Percentiles rank a stretch among this genome's conserved stretches.
These are phyloP conservation scores for Monosporozyma aquatica DNA, from an alignment of 805 yeast species.

Conservation along the genomic window DNA sequence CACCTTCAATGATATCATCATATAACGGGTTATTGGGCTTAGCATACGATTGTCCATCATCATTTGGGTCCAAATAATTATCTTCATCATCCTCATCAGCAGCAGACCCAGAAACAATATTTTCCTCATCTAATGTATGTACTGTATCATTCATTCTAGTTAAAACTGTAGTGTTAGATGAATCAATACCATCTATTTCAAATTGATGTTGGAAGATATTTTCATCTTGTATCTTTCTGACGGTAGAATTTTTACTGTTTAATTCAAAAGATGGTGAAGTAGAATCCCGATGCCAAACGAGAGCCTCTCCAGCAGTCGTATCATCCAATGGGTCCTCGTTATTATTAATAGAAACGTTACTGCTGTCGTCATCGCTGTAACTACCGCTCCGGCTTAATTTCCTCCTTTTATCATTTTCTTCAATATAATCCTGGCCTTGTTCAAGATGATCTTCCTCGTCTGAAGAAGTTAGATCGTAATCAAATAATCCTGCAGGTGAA, in stretches of 20 bases:
- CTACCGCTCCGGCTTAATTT: background rate
- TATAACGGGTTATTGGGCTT: conserved; percentile 43
- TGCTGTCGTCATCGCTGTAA: conserved; percentile 1
- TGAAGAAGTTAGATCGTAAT: background rate
- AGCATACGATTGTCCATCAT: conserved; percentile 68
- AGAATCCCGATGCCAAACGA: background rate
- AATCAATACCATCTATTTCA: conserved; percentile 32
- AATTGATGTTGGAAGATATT: conserved; percentile 37
- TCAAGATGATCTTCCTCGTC: background rate
- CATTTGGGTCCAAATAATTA: conserved; percentile 72
- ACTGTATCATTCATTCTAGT: background rate
- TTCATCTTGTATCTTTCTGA: conserved; percentile 13
- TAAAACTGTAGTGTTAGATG: background rate
- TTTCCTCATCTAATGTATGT: background rate
- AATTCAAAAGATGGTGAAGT: conserved; percentile 9
- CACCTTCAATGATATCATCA: background rate
- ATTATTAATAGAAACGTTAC: too few species aligned
- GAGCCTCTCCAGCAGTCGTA: background rate
- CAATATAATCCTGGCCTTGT: conserved; percentile 2
- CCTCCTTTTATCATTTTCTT: conserved; percentile 2
- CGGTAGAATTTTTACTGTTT: conserved; percentile 10
- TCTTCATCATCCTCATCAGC: conserved; percentile 36
- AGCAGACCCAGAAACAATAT: background rate
- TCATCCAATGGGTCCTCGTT: background rate
- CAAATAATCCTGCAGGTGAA: background rate